Percentiles rank a stretch among this genome's conserved stretches.
phyloP scores from a whole-genome alignment of 1,139 yeast genomes.

The Cylindricascospora bacillispora region DNA sequence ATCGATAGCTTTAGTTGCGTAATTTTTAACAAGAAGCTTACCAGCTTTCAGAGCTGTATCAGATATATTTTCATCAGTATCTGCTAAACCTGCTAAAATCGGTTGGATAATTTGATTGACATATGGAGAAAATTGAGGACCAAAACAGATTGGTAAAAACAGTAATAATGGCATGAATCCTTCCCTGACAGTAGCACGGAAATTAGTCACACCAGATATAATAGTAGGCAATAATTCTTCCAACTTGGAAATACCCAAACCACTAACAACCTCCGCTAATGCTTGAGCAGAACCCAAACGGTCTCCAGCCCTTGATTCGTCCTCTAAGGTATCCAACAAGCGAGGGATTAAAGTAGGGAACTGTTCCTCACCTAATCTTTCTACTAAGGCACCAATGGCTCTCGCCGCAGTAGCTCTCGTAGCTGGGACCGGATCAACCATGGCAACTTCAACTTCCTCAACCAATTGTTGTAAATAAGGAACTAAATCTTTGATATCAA shows the following conservation, averaged over 20 bases:
- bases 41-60: constrained; percentile 91
- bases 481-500: constrained; percentile 71
- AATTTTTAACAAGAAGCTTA: constrained; percentile 78
- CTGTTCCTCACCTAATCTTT: constrained; percentile 87
- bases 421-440: constrained; percentile 98
- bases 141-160: constrained; percentile 90
- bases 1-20: constrained; percentile 89
- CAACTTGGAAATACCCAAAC: constrained; percentile 74
- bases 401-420: constrained; percentile 97
- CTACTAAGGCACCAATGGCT: constrained; percentile 92
- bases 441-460: constrained; percentile 75
- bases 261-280: constrained; percentile 82
- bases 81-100: constrained; percentile 83
- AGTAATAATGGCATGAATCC: constrained; percentile 87
- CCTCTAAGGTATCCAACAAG: constrained; percentile 62
- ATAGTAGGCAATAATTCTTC: constrained; percentile 81
- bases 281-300: constrained; percentile 97
- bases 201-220: constrained; percentile 55
- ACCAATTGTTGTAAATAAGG: constrained; percentile 75
- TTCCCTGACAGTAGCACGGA: constrained; percentile 66
- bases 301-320: constrained; percentile 77
- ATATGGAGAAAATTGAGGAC: constrained; percentile 83
- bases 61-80: constrained; percentile 71
- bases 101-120: constrained; percentile 79
- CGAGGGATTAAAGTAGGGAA: constrained; percentile 89